Conservation (phyloP, 2,329 filamentous ascomycete species). For the Phyllachora maydis region DNA sequence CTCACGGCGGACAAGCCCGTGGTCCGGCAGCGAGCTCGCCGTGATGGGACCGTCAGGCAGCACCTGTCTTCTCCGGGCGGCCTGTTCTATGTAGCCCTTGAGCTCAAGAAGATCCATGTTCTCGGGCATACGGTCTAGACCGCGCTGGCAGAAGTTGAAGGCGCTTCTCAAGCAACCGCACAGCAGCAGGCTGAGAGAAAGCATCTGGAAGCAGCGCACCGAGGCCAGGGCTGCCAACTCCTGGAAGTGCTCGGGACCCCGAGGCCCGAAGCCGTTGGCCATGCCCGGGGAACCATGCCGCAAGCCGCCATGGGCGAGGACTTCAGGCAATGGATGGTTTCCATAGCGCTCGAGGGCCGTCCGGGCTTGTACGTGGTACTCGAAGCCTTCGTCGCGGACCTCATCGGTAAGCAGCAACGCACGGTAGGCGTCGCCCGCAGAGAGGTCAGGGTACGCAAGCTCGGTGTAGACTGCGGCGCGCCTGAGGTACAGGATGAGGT, state of each 20-base stretch:
- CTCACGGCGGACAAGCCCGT: slow-evolving; percentile 47
- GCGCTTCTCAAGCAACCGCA: slow-evolving; percentile 51
- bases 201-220: slow-evolving; percentile 36
- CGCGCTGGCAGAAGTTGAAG: slow-evolving; percentile 41
- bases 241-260: slow-evolving; percentile 12
- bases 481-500: slow-evolving; percentile 43
- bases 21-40: slow-evolving; percentile 40
- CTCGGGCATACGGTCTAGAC: slow-evolving; percentile 29
- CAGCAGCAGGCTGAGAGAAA: slow-evolving; percentile 36
- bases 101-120: slow-evolving; percentile 34
- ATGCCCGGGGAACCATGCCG: slow-evolving; percentile 13
- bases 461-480: slow-evolving; percentile 51
- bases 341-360: slow-evolving; percentile 24
- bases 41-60: slow-evolving; percentile 22
- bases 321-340: slow-evolving; percentile 16
- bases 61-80: slow-evolving; percentile 26
- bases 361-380: slow-evolving; percentile 54
- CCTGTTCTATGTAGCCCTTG: slow-evolving; percentile 28
- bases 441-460: slow-evolving; percentile 76
- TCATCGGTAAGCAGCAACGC: slow-evolving; percentile 78
- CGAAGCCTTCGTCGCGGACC: slow-evolving; percentile 54
- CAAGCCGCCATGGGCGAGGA: slow-evolving; percentile 23
- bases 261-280: slow-evolving; percentile 12
- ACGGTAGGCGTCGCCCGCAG: slow-evolving; percentile 74
- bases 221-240: slow-evolving; percentile 27